These are phyloP conservation scores for Tinospora cordifolia DNA, from an alignment of 164 flowering plant genomes.

Conservation along the genomic window DNA sequence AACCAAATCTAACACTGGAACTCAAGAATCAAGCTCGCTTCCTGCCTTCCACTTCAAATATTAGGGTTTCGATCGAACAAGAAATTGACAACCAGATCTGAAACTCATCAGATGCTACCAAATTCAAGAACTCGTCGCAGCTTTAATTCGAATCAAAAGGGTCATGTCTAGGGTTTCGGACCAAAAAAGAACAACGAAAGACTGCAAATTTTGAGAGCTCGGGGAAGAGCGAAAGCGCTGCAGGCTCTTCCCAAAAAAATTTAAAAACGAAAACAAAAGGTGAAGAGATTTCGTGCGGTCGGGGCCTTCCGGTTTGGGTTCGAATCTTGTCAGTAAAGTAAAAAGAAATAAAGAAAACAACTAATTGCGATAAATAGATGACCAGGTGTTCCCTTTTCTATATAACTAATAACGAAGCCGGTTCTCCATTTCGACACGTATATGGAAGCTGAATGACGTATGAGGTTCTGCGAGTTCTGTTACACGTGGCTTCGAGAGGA, in stretches of 20 bases:
- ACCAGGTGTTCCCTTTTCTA: no score
- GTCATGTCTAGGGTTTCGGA: background rate
- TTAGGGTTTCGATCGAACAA: slow-evolving; percentile 4
- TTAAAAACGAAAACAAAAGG: no score
- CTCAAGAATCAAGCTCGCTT: background rate
- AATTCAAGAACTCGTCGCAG: background rate
- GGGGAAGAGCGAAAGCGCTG: no score
- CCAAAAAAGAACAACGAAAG: background rate
- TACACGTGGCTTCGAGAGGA: background rate
- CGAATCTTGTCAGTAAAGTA: background rate
- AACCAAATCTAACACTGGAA: background rate
- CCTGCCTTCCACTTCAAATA: background rate
- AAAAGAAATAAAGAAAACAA: no score
- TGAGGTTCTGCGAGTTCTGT: background rate
- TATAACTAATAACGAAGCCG: no score
- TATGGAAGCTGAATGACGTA: no score
- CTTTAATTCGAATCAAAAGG: background rate
- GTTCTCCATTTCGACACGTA: no score
- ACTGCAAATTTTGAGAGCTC: no score
- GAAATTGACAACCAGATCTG: background rate
- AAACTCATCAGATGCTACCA: background rate
- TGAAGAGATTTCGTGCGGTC: background rate
- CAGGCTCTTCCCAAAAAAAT: no score
- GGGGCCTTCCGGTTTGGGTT: no score
- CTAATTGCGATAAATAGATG: background rate